phyloP scores from a whole-genome alignment of 73 alveolate species.

The Tetrahymena malaccensis region DNA sequence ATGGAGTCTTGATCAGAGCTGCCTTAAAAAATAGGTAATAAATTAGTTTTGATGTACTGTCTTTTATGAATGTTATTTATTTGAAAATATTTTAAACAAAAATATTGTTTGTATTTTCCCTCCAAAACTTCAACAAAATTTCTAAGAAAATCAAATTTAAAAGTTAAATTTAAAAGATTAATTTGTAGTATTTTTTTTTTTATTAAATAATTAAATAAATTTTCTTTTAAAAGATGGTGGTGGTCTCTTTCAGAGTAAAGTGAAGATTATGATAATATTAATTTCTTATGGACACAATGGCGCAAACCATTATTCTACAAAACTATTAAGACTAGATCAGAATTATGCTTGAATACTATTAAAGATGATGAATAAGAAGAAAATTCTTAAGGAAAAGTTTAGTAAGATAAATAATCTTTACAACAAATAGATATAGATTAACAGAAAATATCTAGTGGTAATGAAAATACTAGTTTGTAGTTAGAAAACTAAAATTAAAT shows the following conservation, averaged over 20 bases:
- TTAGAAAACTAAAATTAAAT: not conserved
- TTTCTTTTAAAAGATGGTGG: not conserved
- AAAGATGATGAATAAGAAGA: not conserved
- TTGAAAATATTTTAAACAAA: no score
- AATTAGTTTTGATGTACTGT: not conserved
- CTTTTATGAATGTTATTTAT: no score
- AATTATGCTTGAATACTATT: not conserved
- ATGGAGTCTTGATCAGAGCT: constrained; percentile 17
- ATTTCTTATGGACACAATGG: not conserved
- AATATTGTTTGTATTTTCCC: no score
- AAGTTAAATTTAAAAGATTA: no score
- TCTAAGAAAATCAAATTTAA: no score
- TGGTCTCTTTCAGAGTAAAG: not conserved
- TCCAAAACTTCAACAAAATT: no score
- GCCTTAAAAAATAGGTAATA: not conserved
- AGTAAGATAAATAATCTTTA: not conserved
- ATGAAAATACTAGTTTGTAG: not conserved
- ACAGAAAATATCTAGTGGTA: not conserved
- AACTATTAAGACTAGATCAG: not conserved
- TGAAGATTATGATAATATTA: not conserved
- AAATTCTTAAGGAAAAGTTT: not conserved
- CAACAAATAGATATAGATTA: not conserved
- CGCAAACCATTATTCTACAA: not conserved
- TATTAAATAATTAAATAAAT: not conserved
- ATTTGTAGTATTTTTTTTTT: no score